Conservation (phyloP, 257 asterid species). For the Henckelia pumila region DNA sequence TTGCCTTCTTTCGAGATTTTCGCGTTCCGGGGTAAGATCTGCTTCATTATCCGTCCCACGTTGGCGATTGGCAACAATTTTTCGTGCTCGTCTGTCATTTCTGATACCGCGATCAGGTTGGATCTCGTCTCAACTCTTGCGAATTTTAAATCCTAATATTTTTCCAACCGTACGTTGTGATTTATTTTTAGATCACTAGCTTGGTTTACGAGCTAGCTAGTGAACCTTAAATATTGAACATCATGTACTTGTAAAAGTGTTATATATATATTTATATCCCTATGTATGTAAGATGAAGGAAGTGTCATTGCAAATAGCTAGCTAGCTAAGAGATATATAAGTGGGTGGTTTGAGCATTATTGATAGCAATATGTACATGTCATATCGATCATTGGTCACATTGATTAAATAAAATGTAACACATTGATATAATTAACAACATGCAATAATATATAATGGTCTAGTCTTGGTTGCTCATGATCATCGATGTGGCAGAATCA, state of each 20-base stretch:
- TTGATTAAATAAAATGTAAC: too few relatives aligned
- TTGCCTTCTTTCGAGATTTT: conserved; percentile 65
- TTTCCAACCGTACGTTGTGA: too few relatives aligned
- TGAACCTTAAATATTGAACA: not conserved
- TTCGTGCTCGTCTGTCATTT: conserved; percentile 44
- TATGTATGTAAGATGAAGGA: not conserved
- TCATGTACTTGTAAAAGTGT: not conserved
- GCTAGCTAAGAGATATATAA: not conserved
- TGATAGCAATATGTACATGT: too few relatives aligned
- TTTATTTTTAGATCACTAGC: too few relatives aligned
- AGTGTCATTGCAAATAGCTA: not conserved
- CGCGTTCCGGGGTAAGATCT: conserved; percentile 49
- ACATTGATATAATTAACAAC: too few relatives aligned
- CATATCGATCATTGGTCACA: too few relatives aligned
- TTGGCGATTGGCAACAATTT: conserved; percentile 69
- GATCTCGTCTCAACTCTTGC: not conserved
- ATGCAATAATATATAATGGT: too few relatives aligned
- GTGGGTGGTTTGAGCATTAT: conserved; percentile 39
- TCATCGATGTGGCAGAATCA: not conserved
- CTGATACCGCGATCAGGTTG: not conserved
- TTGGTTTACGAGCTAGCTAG: too few relatives aligned
- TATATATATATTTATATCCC: too few relatives aligned
- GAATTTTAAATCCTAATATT: too few relatives aligned
- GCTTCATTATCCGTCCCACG: conserved; percentile 64
- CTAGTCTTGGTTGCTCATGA: not conserved